Conservation (phyloP, 2,329 filamentous ascomycete genomes). For the Balansia obtecta region DNA sequence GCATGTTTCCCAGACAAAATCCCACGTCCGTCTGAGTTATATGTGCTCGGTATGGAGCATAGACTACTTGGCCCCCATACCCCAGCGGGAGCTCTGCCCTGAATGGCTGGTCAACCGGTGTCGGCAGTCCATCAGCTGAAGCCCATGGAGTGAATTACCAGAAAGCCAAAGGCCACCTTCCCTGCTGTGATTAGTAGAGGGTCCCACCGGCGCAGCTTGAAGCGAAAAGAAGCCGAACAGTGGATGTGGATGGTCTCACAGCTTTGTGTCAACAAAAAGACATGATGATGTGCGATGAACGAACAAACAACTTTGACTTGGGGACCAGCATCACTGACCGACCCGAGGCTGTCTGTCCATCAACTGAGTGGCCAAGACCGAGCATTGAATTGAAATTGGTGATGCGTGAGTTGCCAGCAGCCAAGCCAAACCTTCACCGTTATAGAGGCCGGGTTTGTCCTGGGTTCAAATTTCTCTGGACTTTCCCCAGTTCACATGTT, state of each 20-base stretch:
- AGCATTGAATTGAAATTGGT: too few relatives aligned
- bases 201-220: neutral
- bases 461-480: too few relatives aligned
- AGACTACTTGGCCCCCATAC: neutral
- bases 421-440: neutral
- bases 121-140: slow-evolving; percentile 5
- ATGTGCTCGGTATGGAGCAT: neutral
- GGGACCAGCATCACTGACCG: too few relatives aligned
- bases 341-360: too few relatives aligned
- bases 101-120: slow-evolving; percentile 4
- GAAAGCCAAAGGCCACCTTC: neutral
- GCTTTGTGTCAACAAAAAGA: too few relatives aligned
- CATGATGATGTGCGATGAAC: too few relatives aligned
- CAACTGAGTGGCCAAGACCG: too few relatives aligned
- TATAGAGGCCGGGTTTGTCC: neutral
- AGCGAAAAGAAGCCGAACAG: too few relatives aligned
- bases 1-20: neutral
- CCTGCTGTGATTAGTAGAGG: neutral
- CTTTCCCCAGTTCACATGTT: neutral
- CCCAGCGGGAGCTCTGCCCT: neutral
- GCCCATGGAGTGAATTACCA: neutral
- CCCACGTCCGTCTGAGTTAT: neutral
- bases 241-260: too few relatives aligned
- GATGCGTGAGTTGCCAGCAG: too few relatives aligned
- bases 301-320: too few relatives aligned